Evolutionary conservation across 1,139 yeast species (phyloP).

Genomic region (Casaregolazyma suthepensis): DNA sequence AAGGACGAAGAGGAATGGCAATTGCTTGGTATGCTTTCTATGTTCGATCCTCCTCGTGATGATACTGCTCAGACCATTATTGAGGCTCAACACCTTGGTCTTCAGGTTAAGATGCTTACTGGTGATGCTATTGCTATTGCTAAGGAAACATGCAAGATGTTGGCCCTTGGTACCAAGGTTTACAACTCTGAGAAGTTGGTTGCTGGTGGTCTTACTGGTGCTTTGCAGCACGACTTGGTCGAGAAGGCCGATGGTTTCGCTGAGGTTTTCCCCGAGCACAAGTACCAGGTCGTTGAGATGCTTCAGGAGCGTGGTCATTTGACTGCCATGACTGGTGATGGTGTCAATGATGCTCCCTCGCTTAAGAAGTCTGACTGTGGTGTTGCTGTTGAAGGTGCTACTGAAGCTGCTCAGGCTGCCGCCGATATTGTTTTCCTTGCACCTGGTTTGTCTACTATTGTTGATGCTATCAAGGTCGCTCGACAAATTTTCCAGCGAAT

Average conservation of each 20-base stretch:
- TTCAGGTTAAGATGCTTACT: constrained; percentile 95
- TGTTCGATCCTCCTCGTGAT: constrained; percentile 99
- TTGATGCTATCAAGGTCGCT: constrained; percentile 70
- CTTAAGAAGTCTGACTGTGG: constrained; percentile 77
- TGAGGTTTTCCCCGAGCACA: constrained; percentile 78
- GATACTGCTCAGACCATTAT: constrained; percentile 94
- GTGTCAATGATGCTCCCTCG: constrained; percentile 76
- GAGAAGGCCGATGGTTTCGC: constrained; percentile 91
- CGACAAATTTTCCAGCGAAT: constrained; percentile 79
- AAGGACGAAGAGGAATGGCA: constrained; percentile 99
- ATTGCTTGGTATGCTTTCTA: constrained; percentile 95
- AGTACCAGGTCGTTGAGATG: constrained; percentile 72
- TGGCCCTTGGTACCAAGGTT: constrained; percentile 94
- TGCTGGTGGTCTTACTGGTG: constrained; percentile 93
- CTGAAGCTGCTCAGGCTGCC: constrained; percentile 77
- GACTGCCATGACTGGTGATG: constrained; percentile 81
- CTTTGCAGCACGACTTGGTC: constrained; percentile 92
- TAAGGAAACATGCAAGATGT: constrained; percentile 97
- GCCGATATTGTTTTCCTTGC: constrained; percentile 76
- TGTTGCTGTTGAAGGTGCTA: constrained; percentile 77
- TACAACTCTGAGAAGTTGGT: constrained; percentile 97
- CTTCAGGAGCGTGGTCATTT: constrained; percentile 71
- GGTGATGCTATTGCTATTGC: constrained; percentile 99
- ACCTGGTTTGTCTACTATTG: constrained; percentile 73
- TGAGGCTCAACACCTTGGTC: constrained; percentile 91